Percentiles rank a stretch among this genome's conserved stretches.
Conservation (phyloP, 2,329 filamentous ascomycete genomes). For the Diplodia intermedia region DNA sequence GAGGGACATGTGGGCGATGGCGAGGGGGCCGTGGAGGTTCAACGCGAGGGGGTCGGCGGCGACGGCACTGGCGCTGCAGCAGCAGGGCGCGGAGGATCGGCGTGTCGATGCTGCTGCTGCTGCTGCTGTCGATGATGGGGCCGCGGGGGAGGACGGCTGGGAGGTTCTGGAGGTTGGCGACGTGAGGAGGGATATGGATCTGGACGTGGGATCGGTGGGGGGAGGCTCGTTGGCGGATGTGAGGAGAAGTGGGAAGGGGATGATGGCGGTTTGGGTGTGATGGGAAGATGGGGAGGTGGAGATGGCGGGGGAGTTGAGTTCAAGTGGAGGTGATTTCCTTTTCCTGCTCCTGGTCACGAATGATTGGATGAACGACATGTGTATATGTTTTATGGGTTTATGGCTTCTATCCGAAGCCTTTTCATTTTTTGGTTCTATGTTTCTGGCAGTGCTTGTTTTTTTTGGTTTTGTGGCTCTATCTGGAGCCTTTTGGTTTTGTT, state of each 20-base stretch:
- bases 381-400: no score
- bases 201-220: no score
- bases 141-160: background rate
- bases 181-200: background rate
- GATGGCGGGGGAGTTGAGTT: no score
- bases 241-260: background rate
- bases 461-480: no score
- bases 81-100: background rate
- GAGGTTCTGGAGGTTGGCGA: background rate
- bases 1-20: background rate
- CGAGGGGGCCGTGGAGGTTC: background rate
- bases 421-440: no score
- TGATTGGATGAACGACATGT: no score
- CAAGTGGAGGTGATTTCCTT: background rate
- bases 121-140: background rate
- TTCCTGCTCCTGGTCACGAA: background rate
- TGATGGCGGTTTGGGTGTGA: constrained; percentile 13
- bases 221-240: background rate
- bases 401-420: no score
- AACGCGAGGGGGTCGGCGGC: background rate
- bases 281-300: no score
- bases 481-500: no score
- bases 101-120: no score
- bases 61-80: background rate
- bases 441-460: no score